Evolutionary conservation across 257 asterid species (phyloP).

Genomic region (Nicotiana attenuata): DNA sequence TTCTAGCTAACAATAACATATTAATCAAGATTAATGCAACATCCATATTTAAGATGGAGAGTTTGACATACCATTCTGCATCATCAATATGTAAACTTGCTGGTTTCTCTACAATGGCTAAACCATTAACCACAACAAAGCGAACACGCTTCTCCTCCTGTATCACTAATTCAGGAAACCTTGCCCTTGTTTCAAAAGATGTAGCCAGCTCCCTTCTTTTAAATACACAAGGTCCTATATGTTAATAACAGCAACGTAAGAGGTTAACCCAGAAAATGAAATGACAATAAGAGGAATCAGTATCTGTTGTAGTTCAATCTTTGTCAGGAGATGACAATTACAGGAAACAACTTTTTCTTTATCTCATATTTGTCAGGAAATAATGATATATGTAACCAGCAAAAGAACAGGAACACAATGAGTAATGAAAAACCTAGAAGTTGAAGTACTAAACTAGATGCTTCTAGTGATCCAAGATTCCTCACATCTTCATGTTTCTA

Average conservation of each 20-base stretch:
- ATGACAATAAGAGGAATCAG: background rate
- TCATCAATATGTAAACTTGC: slow-evolving; percentile 59
- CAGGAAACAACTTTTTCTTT: background rate
- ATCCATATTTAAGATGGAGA: background rate
- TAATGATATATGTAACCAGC: background rate
- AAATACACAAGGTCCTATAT: slow-evolving; percentile 61
- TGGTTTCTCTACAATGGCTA: slow-evolving; percentile 80
- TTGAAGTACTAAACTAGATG: slow-evolving; percentile 10
- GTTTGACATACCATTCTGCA: slow-evolving; percentile 70
- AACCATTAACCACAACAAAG: slow-evolving; percentile 94
- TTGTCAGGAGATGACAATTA: background rate
- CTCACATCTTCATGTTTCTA: background rate
- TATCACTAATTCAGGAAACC: slow-evolving; percentile 91
- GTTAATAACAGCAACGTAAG: slow-evolving; percentile 6
- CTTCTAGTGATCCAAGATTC: background rate
- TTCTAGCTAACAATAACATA: background rate
- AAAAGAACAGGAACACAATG: background rate
- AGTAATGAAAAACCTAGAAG: background rate
- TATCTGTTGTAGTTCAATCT: background rate
- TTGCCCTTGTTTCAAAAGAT: slow-evolving; percentile 88
- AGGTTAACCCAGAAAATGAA: background rate
- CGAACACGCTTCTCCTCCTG: slow-evolving; percentile 99
- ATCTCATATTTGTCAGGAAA: background rate
- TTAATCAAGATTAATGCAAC: background rate
- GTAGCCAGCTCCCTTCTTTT: slow-evolving; percentile 95